Base-by-base conservation (phyloP, 345 rosid species). In the Draba incana region DNA sequence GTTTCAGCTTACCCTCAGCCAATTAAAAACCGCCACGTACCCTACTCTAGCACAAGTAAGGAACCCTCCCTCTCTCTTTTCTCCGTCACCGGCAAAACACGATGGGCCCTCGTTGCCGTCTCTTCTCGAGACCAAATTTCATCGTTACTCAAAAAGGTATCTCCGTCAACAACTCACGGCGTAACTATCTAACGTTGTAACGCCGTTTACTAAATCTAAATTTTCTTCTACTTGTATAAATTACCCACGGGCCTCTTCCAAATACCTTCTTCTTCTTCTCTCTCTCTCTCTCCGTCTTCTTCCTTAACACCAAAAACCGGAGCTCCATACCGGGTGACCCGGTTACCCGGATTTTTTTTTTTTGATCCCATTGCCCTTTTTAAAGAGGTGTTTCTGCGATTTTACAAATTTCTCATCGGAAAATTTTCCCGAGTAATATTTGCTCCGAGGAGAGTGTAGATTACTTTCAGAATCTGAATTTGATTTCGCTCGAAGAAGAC, bases 51-150 rank as follows among this genome's bases (percentile, higher is more conserved):
- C 54, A 56, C 74, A 68, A 69, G 78, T 75, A 75, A 74, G 55
- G 10, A 33, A 52, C 2, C 28, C 68, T 43, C 69, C 67, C 64
- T 38, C 74, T 61, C 8, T 33, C 31, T 31, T 24, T 50, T 25
- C 33, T 58, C 77, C 78, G 74, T 68, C 69, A 61, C 78, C 75
- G 70, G 74, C 78, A 44, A 75, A 35, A 69, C 70, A 63, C 57
- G 1, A 62, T 63, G 79, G 79, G 75, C 62, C 79, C 74, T 57
- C 43, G 42, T n/a, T 75, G 79, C 70, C 66, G 66, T 69, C 69
- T 75, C 66, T 75, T 75, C 28, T 50, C 49, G 66, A 75, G 79
- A 75, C 75, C 79, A 62, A 38, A 30, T 48, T 69, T 68, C 74
- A 68, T 60, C 69, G 68, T 60, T 53, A 67, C 67, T 68, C 75